Conservation (phyloP, 495 filamentous ascomycete genomes). For the Aspergillus egyptiacus region DNA sequence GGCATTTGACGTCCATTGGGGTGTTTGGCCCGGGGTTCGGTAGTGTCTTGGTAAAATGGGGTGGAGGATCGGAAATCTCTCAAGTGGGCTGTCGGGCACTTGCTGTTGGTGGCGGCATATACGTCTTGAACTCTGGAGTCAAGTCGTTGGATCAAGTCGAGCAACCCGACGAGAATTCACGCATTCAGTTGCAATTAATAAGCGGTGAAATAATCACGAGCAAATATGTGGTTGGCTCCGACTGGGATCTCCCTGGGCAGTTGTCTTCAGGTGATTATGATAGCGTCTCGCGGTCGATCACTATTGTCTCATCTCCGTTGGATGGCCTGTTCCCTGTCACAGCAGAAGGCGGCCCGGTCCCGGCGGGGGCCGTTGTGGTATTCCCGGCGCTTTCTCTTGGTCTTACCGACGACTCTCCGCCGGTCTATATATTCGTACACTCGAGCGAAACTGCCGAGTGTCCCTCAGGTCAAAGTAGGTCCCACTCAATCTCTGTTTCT, state of each 20-base stretch:
- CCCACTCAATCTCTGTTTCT: slow-evolving; percentile 13
- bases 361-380: slow-evolving; percentile 68
- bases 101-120: slow-evolving; percentile 86
- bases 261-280: slow-evolving; percentile 18
- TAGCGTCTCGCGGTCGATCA: slow-evolving; percentile 44
- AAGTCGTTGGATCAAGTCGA: slow-evolving; percentile 26
- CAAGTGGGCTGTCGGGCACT: slow-evolving; percentile 89
- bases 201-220: slow-evolving; percentile 57
- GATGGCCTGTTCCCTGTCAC: slow-evolving; percentile 59
- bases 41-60: slow-evolving; percentile 83
- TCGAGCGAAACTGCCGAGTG: slow-evolving; percentile 88
- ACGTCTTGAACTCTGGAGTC: slow-evolving; percentile 72
- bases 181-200: slow-evolving; percentile 47
- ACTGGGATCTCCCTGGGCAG: slow-evolving; percentile 33
- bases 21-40: slow-evolving; percentile 82
- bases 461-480: slow-evolving; percentile 81
- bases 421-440: slow-evolving; percentile 71
- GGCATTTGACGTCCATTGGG: slow-evolving; percentile 82
- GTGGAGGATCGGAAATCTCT: slow-evolving; percentile 82
- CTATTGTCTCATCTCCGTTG: slow-evolving; percentile 64
- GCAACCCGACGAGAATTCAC: slow-evolving; percentile 16
- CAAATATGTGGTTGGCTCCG: slow-evolving; percentile 47
- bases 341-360: slow-evolving; percentile 65
- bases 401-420: slow-evolving; percentile 33
- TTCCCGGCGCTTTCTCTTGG: slow-evolving; percentile 53